phyloP scores from a whole-genome alignment of 805 yeast species.

The Hanseniaspora jakobsenii region DNA sequence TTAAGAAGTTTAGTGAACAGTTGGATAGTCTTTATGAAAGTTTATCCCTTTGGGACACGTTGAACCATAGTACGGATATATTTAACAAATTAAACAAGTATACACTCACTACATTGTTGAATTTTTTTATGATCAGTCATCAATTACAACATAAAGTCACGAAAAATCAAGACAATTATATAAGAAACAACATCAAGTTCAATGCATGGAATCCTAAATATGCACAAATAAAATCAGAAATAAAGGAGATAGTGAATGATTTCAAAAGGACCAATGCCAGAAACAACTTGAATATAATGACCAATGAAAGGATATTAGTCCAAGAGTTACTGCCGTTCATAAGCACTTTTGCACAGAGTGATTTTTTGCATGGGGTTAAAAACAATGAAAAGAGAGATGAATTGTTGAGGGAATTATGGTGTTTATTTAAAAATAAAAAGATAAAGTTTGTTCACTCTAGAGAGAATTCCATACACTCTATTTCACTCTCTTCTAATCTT shows the following conservation, averaged over 20 bases:
- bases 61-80: conserved; percentile 1
- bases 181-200: conserved; percentile 2
- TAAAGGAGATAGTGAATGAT: conserved; percentile 15
- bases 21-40: not conserved
- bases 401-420: conserved; percentile 1
- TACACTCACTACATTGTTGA: not conserved
- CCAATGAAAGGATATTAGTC: conserved; percentile 13
- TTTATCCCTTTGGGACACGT: conserved; percentile 3
- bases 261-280: conserved; percentile 17
- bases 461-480: not conserved
- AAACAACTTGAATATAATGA: conserved; percentile 15
- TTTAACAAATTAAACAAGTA: not conserved
- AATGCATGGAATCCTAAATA: conserved; percentile 10
- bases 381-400: conserved; percentile 10
- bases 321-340: conserved; percentile 30
- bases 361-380: conserved; percentile 5
- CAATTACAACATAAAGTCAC: conserved; percentile 3
- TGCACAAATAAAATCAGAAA: not conserved
- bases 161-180: not conserved
- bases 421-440: conserved; percentile 3
- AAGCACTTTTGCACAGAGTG: conserved; percentile 23
- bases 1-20: not conserved
- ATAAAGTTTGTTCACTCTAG: not conserved
- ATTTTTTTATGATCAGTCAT: conserved; percentile 6
- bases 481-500: not conserved